Percentiles rank a stretch among this genome's conserved stretches.
phyloP scores from a whole-genome alignment of 225 moss, liverwort and hornwort genomes.

The Pseudisothecium myosuroides region DNA sequence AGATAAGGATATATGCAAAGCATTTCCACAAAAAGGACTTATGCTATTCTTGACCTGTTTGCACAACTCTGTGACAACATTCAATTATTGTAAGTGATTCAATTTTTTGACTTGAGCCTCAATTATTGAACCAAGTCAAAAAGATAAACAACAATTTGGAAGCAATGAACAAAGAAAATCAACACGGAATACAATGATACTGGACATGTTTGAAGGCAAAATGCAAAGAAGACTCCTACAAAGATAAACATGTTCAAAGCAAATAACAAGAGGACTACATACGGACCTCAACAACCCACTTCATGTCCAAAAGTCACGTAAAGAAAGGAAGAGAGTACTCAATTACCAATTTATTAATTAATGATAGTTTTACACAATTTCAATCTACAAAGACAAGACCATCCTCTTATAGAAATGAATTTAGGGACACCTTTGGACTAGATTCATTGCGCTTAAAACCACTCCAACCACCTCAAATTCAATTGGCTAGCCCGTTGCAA shows the following conservation, averaged over 20 bases:
- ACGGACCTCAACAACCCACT: neutral
- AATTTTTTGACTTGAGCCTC: no score
- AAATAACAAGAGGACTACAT: neutral
- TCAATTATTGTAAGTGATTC: no score
- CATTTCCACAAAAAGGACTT: no score
- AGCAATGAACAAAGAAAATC: neutral
- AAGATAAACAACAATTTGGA: neutral
- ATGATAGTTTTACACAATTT: neutral
- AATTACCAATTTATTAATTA: neutral
- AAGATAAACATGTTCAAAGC: neutral
- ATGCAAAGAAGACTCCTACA: neutral
- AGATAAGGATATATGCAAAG: no score
- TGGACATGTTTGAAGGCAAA: neutral
- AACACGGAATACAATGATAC: neutral
- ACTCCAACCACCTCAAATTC: neutral
- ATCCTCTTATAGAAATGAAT: neutral
- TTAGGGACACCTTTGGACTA: neutral
- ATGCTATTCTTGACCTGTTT: no score
- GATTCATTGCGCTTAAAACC: neutral
- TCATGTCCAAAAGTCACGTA: neutral
- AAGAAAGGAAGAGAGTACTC: rapidly evolving
- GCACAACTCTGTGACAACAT: no score
- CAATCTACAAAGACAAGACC: no score
- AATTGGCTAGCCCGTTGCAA: neutral
- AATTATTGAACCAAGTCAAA: neutral